A percentile compares a stretch with the other conserved stretches of the same genome.
These are phyloP conservation scores for Gossypium schwendimanii DNA, from an alignment of 441 rosid genomes.

Conservation along the genomic window DNA sequence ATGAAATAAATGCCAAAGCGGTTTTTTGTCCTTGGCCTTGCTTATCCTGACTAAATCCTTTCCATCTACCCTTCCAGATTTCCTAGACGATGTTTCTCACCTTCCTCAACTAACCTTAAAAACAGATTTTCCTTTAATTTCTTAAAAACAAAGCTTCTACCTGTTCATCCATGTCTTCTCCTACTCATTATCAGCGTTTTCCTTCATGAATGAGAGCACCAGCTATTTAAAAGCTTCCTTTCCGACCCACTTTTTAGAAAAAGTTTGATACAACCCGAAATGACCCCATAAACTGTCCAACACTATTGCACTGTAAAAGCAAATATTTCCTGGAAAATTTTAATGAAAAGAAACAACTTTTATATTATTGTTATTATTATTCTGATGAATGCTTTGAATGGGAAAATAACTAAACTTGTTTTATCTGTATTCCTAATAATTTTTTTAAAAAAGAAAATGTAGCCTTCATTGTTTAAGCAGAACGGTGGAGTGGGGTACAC, in stretches of 20 bases:
- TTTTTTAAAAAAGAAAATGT: not conserved
- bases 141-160: too few relatives aligned
- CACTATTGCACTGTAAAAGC: not conserved
- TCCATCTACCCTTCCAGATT: not conserved
- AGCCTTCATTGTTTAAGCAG: not conserved
- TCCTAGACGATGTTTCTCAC: not conserved
- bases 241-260: not conserved
- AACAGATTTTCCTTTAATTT: not conserved
- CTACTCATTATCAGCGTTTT: not conserved
- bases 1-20: constrained; percentile 3
- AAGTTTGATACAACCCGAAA: not conserved
- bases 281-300: not conserved
- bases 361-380: too few relatives aligned
- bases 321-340: not conserved
- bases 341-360: not conserved
- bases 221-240: not conserved
- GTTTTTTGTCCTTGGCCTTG: constrained; percentile 4
- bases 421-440: not conserved
- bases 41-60: constrained; percentile 7
- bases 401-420: not conserved
- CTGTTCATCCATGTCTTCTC: not conserved
- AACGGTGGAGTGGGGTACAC: not conserved
- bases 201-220: not conserved
- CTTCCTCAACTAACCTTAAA: not conserved
- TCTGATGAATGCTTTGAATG: not conserved